Percentiles rank a stretch among this genome's conserved stretches.
Evolutionary conservation across 1,284 basidiomycete species (phyloP).

Genomic region (Vanrija pseudolonga): DNA sequence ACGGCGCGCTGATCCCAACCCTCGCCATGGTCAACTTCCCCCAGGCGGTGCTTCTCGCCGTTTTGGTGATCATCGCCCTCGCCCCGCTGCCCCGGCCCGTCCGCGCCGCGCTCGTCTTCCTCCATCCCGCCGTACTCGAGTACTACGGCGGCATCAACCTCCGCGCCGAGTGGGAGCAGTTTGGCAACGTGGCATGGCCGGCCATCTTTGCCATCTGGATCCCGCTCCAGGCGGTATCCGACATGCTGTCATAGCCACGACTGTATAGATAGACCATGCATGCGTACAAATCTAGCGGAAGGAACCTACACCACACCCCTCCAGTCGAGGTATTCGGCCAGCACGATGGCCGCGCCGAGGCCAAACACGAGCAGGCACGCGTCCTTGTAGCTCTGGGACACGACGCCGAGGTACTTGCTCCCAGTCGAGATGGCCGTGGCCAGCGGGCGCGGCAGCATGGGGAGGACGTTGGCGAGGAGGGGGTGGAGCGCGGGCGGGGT

Average conservation of each 20-base stretch:
- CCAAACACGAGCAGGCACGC: constrained; percentile 43
- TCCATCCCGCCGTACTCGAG: not conserved
- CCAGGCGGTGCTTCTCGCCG: constrained; percentile 66
- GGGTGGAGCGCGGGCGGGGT: constrained; percentile 43
- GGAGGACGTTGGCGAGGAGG: constrained; percentile 44
- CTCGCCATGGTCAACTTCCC: constrained; percentile 86
- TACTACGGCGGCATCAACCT: constrained; percentile 17
- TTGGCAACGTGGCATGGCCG: constrained; percentile 43
- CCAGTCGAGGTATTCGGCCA: constrained; percentile 19
- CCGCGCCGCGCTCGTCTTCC: not conserved
- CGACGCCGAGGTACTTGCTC: constrained; percentile 37
- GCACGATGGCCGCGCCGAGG: constrained; percentile 33
- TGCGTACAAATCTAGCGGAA: not conserved
- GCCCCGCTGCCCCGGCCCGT: constrained; percentile 8
- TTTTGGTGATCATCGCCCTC: constrained; percentile 54
- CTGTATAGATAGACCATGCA: not conserved
- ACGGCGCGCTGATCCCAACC: constrained; percentile 77
- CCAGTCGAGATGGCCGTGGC: constrained; percentile 36
- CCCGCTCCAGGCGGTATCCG: constrained; percentile 32
- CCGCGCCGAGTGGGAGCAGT: constrained; percentile 35
- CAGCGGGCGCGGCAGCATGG: constrained; percentile 43
- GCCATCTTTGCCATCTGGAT: constrained; percentile 34
- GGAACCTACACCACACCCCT: not conserved
- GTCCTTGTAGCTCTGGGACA: constrained; percentile 44
- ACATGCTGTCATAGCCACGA: constrained; percentile 11